Base-by-base conservation (phyloP, 2,329 filamentous ascomycete species). In the Biscogniauxia marginata region DNA sequence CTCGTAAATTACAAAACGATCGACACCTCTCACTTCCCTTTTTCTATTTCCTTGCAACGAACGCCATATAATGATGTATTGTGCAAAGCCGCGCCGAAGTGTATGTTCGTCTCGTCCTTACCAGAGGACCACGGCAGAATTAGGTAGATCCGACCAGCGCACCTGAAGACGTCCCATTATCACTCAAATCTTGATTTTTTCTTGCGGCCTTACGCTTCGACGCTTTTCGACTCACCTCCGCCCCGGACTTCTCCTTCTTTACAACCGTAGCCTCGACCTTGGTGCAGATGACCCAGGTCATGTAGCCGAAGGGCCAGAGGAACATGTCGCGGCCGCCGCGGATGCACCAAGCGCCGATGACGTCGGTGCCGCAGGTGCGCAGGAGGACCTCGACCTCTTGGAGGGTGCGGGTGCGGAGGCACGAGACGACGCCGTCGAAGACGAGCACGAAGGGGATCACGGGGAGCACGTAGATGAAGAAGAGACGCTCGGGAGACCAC, bases 341-440 rank as follows among this genome's bases (percentile, higher is more conserved):
- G 9, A 84, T 63, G 67, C 77, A 74, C 82, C 82, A 84, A n/a
- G 65, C 65, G 3, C 65, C 70, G 34, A 72, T 71, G n/a, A 53
- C 47, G 24, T 74, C 71, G 2, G 75, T 78, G 9, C 77, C 80
- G 64, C 81, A 84, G 3, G 74, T 75, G 54, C 79, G 77, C 60
- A 91, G 70, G 62, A 92, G 69, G 0, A 68, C 67, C 68, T 86
- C 75, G 4, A 90, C 81, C 71, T 92, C 89, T 13, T 81, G 78
- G 0, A 85, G 79, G 3, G 83, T 89, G 54, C 89, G 79, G 6
- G 87, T 89, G 46, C 89, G 76, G 62, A 91, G 68, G 43, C 82
- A 83, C 8, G 86, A 90, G 49, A 91, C 79, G 55, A 84, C 75
- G 2, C 89, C 89, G 70, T 92, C 89, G 65, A 88, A 87, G 0